Conservation (phyloP, 2,329 filamentous ascomycete genomes). For the Metarhizium album region DNA sequence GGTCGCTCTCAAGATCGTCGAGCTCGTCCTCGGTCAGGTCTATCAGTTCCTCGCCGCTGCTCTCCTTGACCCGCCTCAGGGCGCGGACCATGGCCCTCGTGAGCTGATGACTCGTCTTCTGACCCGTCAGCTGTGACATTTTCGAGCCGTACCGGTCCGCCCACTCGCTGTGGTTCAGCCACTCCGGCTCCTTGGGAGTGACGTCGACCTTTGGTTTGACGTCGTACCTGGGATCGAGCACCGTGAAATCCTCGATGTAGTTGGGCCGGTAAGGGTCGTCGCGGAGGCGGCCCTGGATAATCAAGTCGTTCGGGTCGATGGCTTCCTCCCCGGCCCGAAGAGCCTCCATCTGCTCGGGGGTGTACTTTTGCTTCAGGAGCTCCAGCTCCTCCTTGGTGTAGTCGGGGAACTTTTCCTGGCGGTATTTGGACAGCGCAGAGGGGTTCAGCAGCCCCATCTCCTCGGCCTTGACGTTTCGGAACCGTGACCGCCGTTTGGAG, state of each 20-base stretch:
- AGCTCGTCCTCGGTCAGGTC: conserved; percentile 41
- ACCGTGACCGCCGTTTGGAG: conserved; percentile 36
- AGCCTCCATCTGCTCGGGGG: conserved; percentile 68
- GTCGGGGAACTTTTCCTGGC: conserved; percentile 41
- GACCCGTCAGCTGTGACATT: conserved; percentile 31
- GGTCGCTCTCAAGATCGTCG: conserved; percentile 27
- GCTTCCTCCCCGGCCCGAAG: conserved; percentile 71
- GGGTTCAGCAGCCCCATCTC: conserved; percentile 39
- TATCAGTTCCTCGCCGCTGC: conserved; percentile 30
- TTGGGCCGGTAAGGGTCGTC: conserved; percentile 60
- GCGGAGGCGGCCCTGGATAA: conserved; percentile 60
- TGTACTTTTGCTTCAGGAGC: conserved; percentile 57
- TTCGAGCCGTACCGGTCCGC: conserved; percentile 42
- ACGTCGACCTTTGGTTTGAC: conserved; percentile 42
- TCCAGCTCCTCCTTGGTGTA: conserved; percentile 59
- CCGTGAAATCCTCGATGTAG: conserved; percentile 76
- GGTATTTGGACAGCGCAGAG: conserved; percentile 32
- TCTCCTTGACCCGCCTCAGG: conserved; percentile 30
- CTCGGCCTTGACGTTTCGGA: conserved; percentile 41
- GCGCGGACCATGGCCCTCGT: conserved; percentile 30
- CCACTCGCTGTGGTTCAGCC: conserved; percentile 52
- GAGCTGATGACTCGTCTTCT: conserved; percentile 32
- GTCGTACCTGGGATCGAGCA: conserved; percentile 69
- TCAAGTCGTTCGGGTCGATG: conserved; percentile 64
- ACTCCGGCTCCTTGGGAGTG: conserved; percentile 40